Evolutionary conservation across 116 monocot species (phyloP), one percentile per base, ranked within the genome.

Genomic region (Posidonia oceanica): DNA sequence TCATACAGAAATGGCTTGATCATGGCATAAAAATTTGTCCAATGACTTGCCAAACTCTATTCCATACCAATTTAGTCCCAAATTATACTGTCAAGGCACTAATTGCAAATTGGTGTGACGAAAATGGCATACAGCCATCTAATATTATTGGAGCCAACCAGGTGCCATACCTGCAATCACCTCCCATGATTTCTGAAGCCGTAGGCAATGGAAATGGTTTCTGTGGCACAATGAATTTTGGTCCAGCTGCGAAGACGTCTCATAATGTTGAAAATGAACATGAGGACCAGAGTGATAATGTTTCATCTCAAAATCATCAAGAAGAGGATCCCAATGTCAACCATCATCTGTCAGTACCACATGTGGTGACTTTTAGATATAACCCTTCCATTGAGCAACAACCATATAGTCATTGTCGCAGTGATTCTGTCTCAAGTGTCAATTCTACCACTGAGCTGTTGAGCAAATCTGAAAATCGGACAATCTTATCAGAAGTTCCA

Each of bases 1-100:
- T 76, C 64, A 93, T 90, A 72, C 80, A 85, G 68, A 82, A 78
- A 55, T 94, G 94, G 94, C 83, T 94, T 52, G 90, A 89, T 66
- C 79, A 78, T 77, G 90, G 94, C 38, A 64, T 89, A 18, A 83
- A 66, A 71, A 73, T 83, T 76, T 94, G 94, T 74, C 94, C 94
- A n/a, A 83, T 64, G 56, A 94, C 90, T 14, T 76, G 70, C 2
- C 90, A 87, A 75, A 70, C 54, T 13, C 81, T 94, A 38, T 17
- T 66, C 15, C 87, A 94, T 68, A 82, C 75, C 68, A 83, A 83
- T 76, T 80, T 93, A 40, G 81, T 80, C 61, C 82, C 86, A 52
- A 93, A 93, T 72, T 80, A 78, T 41, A 88, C 90, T 0, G 87
- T 94, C 63, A 90, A 85, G 75, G 81, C 73, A 7, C 54, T 94